Percentiles rank a stretch among this genome's conserved stretches.
These are phyloP conservation scores for Umbelopsis vinacea DNA, from an alignment of 192 early-diverging fungal species.

Conservation along the genomic window DNA sequence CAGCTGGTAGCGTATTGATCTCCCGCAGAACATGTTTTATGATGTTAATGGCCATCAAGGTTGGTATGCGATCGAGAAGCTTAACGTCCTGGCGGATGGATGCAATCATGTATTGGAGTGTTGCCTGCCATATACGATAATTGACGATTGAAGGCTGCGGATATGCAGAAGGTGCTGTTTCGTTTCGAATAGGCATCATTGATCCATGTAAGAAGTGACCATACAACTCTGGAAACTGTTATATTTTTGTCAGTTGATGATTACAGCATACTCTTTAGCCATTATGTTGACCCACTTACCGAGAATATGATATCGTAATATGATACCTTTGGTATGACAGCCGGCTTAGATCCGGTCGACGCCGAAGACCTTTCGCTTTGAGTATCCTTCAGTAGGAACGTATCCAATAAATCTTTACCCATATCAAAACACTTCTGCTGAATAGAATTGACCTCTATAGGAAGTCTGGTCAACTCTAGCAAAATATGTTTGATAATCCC, in stretches of 20 bases:
- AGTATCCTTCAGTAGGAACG: constrained; percentile 29
- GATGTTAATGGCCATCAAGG: constrained; percentile 48
- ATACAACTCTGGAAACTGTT: constrained; percentile 41
- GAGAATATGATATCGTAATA: constrained; percentile 42
- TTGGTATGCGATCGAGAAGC: constrained; percentile 48
- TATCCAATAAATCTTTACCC: constrained; percentile 32
- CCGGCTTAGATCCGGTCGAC: background rate
- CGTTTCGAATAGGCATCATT: constrained; percentile 22
- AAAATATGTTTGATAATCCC: constrained; percentile 39
- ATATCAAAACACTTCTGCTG: constrained; percentile 33
- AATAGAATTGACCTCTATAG: constrained; percentile 19
- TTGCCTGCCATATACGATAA: constrained; percentile 52
- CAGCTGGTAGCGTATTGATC: constrained; percentile 49
- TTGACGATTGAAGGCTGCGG: constrained; percentile 43
- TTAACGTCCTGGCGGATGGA: constrained; percentile 46
- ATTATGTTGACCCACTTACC: constrained; percentile 16
- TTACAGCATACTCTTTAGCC: too few species aligned
- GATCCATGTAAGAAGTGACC: constrained; percentile 32
- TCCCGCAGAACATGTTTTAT: constrained; percentile 55
- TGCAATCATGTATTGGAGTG: constrained; percentile 46
- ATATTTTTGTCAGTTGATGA: too few species aligned
- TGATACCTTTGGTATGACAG: constrained; percentile 23
- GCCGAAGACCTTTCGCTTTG: background rate
- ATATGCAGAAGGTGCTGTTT: constrained; percentile 9
- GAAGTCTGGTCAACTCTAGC: constrained; percentile 34